These are phyloP conservation scores for Malus hybrid DNA, from an alignment of 331 rosid species.

Conservation along the genomic window DNA sequence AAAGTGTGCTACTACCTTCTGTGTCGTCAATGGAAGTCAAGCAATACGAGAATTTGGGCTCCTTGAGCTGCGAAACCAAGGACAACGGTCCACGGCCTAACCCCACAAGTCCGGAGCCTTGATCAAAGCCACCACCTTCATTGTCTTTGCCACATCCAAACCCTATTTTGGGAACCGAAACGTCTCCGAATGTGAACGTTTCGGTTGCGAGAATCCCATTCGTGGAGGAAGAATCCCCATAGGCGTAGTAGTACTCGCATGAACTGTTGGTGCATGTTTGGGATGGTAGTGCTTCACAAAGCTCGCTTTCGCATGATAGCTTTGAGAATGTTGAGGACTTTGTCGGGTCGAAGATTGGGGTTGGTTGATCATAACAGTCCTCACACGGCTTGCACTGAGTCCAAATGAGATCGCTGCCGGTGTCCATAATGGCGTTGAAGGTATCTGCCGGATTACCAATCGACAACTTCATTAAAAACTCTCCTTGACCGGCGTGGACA, in stretches of 20 bases:
- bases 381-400: slow-evolving; percentile 87
- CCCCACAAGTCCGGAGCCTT: slow-evolving; percentile 76
- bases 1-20: slow-evolving; percentile 38
- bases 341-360: slow-evolving; percentile 67
- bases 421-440: slow-evolving; percentile 72
- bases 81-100: slow-evolving; percentile 86
- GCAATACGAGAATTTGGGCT: slow-evolving; percentile 70
- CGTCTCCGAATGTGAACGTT: slow-evolving; percentile 62
- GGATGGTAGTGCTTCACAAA: slow-evolving; percentile 54
- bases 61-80: slow-evolving; percentile 67
- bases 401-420: slow-evolving; percentile 92
- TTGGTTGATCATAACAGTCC: slow-evolving; percentile 62
- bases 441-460: slow-evolving; percentile 66
- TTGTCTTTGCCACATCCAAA: slow-evolving; percentile 88
- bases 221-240: slow-evolving; percentile 73
- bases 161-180: slow-evolving; percentile 37
- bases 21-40: slow-evolving; percentile 56
- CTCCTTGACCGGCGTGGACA: slow-evolving; percentile 58
- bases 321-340: slow-evolving; percentile 56
- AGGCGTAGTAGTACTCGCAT: slow-evolving; percentile 60
- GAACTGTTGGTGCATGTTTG: slow-evolving; percentile 44
- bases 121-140: slow-evolving; percentile 72
- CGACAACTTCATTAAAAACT: slow-evolving; percentile 58
- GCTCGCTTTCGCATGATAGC: slow-evolving; percentile 39
- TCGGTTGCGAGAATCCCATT: slow-evolving; percentile 64